A percentile compares a stretch with the other conserved stretches of the same genome.
Evolutionary conservation across 23 red algal genomes (phyloP).

Genomic region (Agarophyton chilense): DNA sequence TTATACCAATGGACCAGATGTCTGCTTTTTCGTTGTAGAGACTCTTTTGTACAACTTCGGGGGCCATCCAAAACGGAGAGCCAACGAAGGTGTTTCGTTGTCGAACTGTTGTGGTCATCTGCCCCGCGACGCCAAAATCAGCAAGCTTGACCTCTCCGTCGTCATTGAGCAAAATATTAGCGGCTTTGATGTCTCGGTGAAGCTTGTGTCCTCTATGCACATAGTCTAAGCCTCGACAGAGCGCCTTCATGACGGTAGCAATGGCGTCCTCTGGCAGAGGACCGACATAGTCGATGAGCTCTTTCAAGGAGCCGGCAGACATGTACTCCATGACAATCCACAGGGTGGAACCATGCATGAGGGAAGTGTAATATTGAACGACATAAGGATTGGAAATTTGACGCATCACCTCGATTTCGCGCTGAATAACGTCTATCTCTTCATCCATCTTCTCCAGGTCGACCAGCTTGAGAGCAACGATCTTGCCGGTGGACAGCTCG

Average conservation of each 20-base stretch:
- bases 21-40: conserved; percentile 97
- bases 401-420: conserved; percentile 90
- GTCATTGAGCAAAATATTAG: conserved; percentile 88
- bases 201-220: conserved; percentile 84
- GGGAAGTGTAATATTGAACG: conserved; percentile 87
- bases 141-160: conserved; percentile 96
- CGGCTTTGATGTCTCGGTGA: conserved; percentile 98
- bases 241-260: conserved; percentile 74
- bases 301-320: conserved; percentile 84
- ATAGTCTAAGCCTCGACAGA: conserved; percentile 84
- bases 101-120: conserved; percentile 84
- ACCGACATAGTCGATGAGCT: conserved; percentile 80
- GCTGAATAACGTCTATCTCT: conserved; percentile 96
- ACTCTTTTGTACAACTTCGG: conserved; percentile 96
- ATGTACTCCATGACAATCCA: conserved; percentile 99
- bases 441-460: conserved; percentile 88
- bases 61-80: conserved; percentile 98
- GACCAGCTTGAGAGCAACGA: conserved; percentile 86
- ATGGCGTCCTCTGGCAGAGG: conserved; percentile 81
- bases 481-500: conserved; percentile 62
- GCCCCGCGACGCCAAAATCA: conserved; percentile 97
- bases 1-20: conserved; percentile 99
- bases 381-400: conserved; percentile 86
- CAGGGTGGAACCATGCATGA: conserved; percentile 75
- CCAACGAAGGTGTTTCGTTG: conserved; percentile 98